phyloP scores from a whole-genome alignment of 208 protist genomes.

The Crithidia brevicula region DNA sequence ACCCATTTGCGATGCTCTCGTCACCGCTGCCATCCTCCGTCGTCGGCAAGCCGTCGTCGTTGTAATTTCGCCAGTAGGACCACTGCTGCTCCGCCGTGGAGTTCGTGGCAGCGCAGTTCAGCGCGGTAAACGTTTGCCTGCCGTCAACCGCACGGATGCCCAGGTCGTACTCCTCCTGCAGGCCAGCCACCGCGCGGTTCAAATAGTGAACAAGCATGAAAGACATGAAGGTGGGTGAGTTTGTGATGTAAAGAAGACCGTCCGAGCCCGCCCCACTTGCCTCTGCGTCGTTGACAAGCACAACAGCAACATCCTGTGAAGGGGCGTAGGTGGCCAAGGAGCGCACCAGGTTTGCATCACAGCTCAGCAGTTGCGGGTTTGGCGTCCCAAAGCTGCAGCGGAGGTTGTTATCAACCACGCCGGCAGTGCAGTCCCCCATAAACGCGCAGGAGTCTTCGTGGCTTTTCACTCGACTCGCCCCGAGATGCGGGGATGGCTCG shows the following conservation, averaged over 20 bases:
- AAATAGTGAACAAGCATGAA: constrained; percentile 71
- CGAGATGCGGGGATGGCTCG: constrained; percentile 37
- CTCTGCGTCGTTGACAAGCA: constrained; percentile 57
- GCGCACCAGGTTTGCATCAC: constrained; percentile 34
- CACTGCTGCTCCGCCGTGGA: constrained; percentile 30
- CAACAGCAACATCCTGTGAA: constrained; percentile 51
- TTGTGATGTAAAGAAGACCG: constrained; percentile 57
- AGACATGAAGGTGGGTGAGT: constrained; percentile 48
- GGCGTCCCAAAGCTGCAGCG: constrained; percentile 42
- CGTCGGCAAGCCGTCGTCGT: background rate
- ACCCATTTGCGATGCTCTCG: background rate
- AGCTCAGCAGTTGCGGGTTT: constrained; percentile 47
- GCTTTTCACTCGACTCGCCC: constrained; percentile 16
- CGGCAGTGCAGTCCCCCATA: constrained; percentile 25
- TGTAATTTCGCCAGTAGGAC: constrained; percentile 40
- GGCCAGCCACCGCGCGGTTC: constrained; percentile 51
- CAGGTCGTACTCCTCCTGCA: constrained; percentile 63
- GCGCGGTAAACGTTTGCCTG: constrained; percentile 6
- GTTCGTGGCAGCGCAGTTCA: constrained; percentile 49
- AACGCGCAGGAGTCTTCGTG: constrained; percentile 21
- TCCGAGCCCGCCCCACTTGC: constrained; percentile 33
- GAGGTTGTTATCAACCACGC: constrained; percentile 43
- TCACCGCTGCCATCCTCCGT: background rate
- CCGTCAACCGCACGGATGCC: constrained; percentile 32
- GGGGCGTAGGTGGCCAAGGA: constrained; percentile 35